Evolutionary conservation across 2,329 filamentous ascomycete genomes (phyloP), one percentile per base, ranked within the genome.

Genomic region (Hypocrella siamensis): DNA sequence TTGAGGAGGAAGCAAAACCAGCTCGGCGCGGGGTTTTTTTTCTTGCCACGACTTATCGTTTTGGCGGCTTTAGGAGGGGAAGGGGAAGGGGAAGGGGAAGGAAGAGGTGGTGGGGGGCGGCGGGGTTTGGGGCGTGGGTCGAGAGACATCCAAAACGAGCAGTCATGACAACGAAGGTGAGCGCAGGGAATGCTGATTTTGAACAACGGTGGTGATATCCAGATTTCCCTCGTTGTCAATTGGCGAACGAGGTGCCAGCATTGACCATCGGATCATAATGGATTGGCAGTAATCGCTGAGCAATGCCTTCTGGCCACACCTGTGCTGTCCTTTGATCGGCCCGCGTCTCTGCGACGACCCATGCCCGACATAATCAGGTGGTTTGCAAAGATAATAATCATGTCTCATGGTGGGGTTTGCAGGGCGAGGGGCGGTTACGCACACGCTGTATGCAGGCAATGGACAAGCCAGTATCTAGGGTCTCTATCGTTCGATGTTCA

Each of bases 251-350:
- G 22, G 10, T 17, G 14, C 21, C 19, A 26, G 19, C 17, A 19
- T 30, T 31, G 33, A 35, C 26, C 26, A 32, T 26, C 21, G 19
- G 6, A 11, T n/a, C 12, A 12, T n/a, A 17, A 22, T 16, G 25
- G 16, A 19, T 19, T 8, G 19, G 19, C 9, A 11, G 19, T 11
- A 7, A 26, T 29, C 24, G 21, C 26, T 14, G 24, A 11, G 17
- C 21, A 29, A 19, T 19, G 26, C 7, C 15, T n/a, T 18, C 16
- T 19, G 17, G 28, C 16, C 28, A 17, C 25, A 19, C 29, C 21
- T 36, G 34, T 32, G 34, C 30, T 18, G 33, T 38, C 31, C 34
- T 37, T 35, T 37, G 30, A 30, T 33, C 35, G 32, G 32, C 29
- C 27, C 32, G 35, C 37, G 19, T 22, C 29, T 25, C 16, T 14